These are phyloP conservation scores for Protea cynaroides DNA, from an alignment of 164 flowering plant genomes.

Conservation along the genomic window DNA sequence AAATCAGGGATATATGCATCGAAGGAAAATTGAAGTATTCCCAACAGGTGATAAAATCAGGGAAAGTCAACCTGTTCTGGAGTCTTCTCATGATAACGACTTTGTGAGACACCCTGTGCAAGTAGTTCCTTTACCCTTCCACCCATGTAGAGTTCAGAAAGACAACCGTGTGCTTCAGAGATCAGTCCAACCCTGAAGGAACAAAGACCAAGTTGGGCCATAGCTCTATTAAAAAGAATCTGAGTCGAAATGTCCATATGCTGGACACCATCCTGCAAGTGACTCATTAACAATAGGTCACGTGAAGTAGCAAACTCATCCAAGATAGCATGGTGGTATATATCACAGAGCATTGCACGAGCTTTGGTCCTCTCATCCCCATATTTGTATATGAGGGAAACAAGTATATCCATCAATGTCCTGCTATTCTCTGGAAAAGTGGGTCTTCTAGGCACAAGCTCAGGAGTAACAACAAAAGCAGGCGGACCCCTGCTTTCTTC, in stretches of 20 bases:
- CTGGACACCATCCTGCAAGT: constrained; percentile 79
- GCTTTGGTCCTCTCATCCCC: constrained; percentile 98
- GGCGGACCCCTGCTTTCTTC: constrained; percentile 61
- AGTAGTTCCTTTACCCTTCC: constrained; percentile 92
- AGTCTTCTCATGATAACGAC: constrained; percentile 91
- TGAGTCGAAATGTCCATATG: constrained; percentile 88
- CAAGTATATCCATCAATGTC: constrained; percentile 68
- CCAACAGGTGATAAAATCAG: no score
- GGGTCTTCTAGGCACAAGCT: constrained; percentile 74
- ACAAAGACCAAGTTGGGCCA: constrained; percentile 95
- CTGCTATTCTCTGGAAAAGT: constrained; percentile 77
- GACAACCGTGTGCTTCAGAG: constrained; percentile 75
- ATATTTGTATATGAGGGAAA: constrained; percentile 73
- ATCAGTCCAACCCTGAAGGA: constrained; percentile 72
- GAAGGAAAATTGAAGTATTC: no score
- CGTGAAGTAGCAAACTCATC: constrained; percentile 75
- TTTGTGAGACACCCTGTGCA: constrained; percentile 94
- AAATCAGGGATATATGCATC: no score
- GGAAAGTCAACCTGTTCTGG: constrained; percentile 88
- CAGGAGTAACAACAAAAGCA: constrained; percentile 67
- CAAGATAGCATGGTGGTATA: constrained; percentile 86
- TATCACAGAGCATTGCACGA: constrained; percentile 95
- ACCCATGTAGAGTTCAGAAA: constrained; percentile 87
- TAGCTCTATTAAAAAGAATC: constrained; percentile 85
- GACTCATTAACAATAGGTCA: constrained; percentile 91